Base-by-base conservation (phyloP, 345 rosid genomes). In the Populus tremula region DNA sequence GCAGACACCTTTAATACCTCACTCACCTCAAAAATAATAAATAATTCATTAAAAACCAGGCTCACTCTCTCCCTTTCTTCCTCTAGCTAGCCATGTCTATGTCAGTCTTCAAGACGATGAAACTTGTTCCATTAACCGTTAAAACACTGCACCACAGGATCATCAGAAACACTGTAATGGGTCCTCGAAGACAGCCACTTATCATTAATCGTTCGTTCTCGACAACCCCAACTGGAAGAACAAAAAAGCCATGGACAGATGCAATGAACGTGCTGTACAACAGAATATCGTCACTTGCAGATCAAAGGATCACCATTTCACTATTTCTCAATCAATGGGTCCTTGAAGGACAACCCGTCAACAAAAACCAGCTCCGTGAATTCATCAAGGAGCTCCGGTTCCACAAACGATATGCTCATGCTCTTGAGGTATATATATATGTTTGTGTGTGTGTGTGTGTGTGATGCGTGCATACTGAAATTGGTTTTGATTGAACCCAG, bases 301-400 rank as follows among this genome's bases (percentile, higher is more conserved):
- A 80, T 72, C 80, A 78, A 1, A 76, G 36, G 62, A 70, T 54
- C n/a, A 79, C 86, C 6, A 70, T 87, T 36, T 78, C 70, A 18
- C 87, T 85, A 10, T 54, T 87, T 39, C 88, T 88, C 47, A 84
- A 88, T 29, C 84, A 65, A 5, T 87, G 91, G 89, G 70, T 87
- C 43, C 78, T 53, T 53, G 88, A 85, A 77, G 86, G 87, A 31
- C 39, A 71, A 25, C 23, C 67, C 1, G 73, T 86, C 0, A 20
- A 74, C n/a, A 78, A 79, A 77, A n/a, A 69, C 4, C 43, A 47
- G 1, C 79, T 83, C 67, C 76, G 10, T 0, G 0, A 1, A 45
- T 69, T 80, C 35, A 76, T 88, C 75, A 81, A 45, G 74, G 70
- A 76, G 47, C 65, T 83, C 5, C 76, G 85, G 14, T 66, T 8